Percentiles rank a stretch among this genome's conserved stretches.
phyloP scores from a whole-genome alignment of 1,284 basidiomycete species.

The Moesziomyces antarcticus region DNA sequence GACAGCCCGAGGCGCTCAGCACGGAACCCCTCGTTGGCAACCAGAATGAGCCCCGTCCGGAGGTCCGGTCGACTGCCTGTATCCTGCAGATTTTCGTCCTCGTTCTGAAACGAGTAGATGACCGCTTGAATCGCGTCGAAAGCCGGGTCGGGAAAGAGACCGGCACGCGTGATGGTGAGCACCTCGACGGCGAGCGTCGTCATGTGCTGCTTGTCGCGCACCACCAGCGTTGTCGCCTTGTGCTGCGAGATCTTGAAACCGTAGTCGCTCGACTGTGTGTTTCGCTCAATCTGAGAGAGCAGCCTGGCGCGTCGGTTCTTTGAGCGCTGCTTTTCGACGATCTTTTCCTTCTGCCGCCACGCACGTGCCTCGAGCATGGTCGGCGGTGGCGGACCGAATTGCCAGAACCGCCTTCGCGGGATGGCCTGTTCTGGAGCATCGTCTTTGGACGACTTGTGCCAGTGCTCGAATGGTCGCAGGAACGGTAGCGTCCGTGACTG shows the following conservation, averaged over 20 bases:
- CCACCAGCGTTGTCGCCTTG: constrained; percentile 36
- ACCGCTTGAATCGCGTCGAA: constrained; percentile 78
- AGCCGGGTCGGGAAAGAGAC: constrained; percentile 78
- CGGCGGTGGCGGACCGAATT: constrained; percentile 54
- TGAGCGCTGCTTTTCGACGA: constrained; percentile 29
- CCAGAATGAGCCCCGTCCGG: constrained; percentile 53
- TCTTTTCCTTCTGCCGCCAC: constrained; percentile 43
- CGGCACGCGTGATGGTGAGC: constrained; percentile 80
- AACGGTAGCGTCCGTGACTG: constrained; percentile 69
- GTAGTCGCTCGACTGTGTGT: constrained; percentile 79
- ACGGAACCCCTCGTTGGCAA: constrained; percentile 9
- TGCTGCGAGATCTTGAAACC: constrained; percentile 66
- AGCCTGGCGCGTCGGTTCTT: constrained; percentile 32
- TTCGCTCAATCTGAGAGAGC: constrained; percentile 76
- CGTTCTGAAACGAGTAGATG: constrained; percentile 77
- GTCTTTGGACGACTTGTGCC: constrained; percentile 9
- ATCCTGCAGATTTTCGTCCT: constrained; percentile 69
- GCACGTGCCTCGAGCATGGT: constrained; percentile 37
- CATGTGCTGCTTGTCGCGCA: constrained; percentile 80
- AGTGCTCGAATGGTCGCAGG: constrained; percentile 66
- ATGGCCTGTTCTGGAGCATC: not conserved
- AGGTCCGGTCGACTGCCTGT: constrained; percentile 52
- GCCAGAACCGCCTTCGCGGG: constrained; percentile 69
- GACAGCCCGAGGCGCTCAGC: constrained; percentile 50
- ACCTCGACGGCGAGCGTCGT: constrained; percentile 83